phyloP scores from a whole-genome alignment of 1,284 basidiomycete species.

The Anthracocystis setariae region DNA sequence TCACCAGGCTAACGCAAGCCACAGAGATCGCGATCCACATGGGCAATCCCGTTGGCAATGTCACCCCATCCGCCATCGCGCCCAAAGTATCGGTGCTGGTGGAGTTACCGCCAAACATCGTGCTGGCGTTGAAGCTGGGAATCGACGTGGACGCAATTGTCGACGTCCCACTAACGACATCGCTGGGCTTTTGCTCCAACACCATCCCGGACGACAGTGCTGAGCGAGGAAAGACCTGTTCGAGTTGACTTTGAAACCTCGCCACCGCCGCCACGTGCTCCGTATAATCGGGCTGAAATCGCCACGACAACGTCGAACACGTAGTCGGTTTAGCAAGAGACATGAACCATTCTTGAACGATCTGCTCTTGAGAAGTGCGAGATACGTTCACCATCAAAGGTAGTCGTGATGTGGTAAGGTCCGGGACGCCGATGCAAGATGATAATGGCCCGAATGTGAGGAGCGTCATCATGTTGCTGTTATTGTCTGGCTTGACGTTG shows the following conservation, averaged over 20 bases:
- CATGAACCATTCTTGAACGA: conserved; percentile 12
- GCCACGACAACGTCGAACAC: conserved; percentile 18
- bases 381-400: background rate
- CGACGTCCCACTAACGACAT: background rate
- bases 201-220: background rate
- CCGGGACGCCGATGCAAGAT: conserved; percentile 24
- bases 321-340: conserved; percentile 4
- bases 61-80: background rate
- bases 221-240: conserved; percentile 7
- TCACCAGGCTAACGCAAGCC: conserved; percentile 4
- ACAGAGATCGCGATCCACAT: conserved; percentile 25
- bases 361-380: background rate
- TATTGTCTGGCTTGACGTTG: background rate
- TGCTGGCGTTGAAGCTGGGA: conserved; percentile 1
- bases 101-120: conserved; percentile 1
- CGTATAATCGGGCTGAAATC: conserved; percentile 20
- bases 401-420: background rate
- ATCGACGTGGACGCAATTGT: background rate
- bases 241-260: conserved; percentile 12
- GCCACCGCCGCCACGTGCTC: conserved; percentile 11
- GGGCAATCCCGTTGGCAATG: conserved; percentile 10
- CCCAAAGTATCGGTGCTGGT: background rate
- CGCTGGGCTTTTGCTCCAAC: background rate
- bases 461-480: conserved; percentile 2
- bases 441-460: conserved; percentile 31